phyloP scores from a whole-genome alignment of 2,329 filamentous ascomycete species.

The Diplocarpon rosae region DNA sequence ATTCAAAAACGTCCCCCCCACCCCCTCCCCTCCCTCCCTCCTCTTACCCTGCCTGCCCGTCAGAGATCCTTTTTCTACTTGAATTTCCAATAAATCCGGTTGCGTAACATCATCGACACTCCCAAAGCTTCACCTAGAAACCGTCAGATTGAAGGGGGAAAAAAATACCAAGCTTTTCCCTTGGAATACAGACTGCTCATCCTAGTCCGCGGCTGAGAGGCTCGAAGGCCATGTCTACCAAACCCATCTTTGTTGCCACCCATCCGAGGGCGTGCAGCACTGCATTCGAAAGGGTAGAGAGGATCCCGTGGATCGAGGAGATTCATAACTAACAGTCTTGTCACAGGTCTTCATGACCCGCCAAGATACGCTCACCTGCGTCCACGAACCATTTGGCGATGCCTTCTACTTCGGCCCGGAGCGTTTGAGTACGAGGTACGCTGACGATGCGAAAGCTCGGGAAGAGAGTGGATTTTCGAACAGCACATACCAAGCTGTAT shows the following conservation, averaged over 20 bases:
- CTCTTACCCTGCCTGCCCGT: no score
- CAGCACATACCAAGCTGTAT: slow-evolving; percentile 65
- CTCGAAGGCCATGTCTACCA: slow-evolving; percentile 51
- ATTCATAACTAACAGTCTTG: slow-evolving; percentile 10
- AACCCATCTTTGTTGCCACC: slow-evolving; percentile 83
- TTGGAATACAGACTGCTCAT: no score
- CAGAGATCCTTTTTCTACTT: no score
- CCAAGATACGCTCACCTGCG: slow-evolving; percentile 65
- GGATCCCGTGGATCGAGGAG: not conserved
- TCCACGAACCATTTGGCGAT: slow-evolving; percentile 95
- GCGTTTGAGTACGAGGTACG: slow-evolving; percentile 68
- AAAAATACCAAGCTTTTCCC: no score
- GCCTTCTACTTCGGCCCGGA: slow-evolving; percentile 95
- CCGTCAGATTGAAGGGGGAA: no score
- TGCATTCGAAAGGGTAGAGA: slow-evolving; percentile 77
- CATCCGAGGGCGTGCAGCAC: slow-evolving; percentile 94
- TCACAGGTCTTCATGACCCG: slow-evolving; percentile 93
- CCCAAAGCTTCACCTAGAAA: no score
- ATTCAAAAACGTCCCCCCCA: no score
- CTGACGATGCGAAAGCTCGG: slow-evolving; percentile 48
- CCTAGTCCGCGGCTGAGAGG: no score
- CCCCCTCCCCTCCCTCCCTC: no score
- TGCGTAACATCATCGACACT: no score
- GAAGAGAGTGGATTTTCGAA: slow-evolving; percentile 53
- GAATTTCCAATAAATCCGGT: no score